These are phyloP conservation scores for Ustilago shanxiensis DNA, from an alignment of 1,284 basidiomycete species.

Conservation along the genomic window DNA sequence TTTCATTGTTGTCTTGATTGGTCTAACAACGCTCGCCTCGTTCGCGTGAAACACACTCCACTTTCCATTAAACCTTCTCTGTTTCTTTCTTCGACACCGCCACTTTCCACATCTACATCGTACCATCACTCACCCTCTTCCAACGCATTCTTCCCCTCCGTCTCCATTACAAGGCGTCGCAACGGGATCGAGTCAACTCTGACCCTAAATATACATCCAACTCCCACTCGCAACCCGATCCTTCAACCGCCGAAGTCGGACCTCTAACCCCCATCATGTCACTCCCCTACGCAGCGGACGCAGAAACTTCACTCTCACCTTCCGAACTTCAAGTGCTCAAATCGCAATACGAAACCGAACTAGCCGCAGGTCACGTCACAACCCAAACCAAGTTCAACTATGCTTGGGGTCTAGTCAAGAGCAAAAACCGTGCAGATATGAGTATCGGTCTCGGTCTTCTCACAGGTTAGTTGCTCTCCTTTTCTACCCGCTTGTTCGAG, in stretches of 20 bases:
- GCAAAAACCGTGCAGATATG: conserved; percentile 67
- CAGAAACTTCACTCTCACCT: conserved; percentile 85
- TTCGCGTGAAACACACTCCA: neutral
- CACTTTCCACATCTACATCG: too few relatives aligned
- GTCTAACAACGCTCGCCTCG: neutral
- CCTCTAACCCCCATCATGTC: conserved; percentile 46
- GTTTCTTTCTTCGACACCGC: neutral
- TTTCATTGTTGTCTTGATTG: neutral
- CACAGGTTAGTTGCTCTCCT: conserved; percentile 78
- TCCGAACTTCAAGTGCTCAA: conserved; percentile 90
- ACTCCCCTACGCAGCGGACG: conserved; percentile 95
- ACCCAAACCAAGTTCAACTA: conserved; percentile 99
- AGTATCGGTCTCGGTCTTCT: conserved; percentile 87
- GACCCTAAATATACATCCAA: neutral
- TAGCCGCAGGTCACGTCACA: conserved; percentile 82
- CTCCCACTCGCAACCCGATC: neutral
- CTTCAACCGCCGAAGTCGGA: neutral
- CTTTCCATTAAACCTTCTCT: neutral
- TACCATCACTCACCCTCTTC: neutral
- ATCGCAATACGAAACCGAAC: conserved; percentile 88
- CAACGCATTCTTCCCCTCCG: too few relatives aligned
- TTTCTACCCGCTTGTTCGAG: neutral
- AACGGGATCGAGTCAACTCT: neutral
- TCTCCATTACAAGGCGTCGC: too few relatives aligned
- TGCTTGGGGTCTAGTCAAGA: conserved; percentile 78